Conservation (phyloP, 495 filamentous ascomycete genomes). For the Mytilinidion resinicola region DNA sequence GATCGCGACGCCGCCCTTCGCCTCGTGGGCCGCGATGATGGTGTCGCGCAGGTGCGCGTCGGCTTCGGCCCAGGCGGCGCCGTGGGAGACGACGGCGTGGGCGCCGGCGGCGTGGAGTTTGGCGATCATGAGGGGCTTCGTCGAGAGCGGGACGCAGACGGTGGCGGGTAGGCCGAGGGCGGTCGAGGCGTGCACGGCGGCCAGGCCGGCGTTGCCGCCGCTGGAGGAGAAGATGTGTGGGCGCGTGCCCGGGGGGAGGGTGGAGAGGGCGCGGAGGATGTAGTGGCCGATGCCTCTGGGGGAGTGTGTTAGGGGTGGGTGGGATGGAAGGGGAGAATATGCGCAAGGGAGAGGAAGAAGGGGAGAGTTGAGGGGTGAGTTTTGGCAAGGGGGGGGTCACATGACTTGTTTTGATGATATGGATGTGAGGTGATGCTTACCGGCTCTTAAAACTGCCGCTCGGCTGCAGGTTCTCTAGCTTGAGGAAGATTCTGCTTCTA, state of each 20-base stretch:
- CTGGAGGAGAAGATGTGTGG: constrained; percentile 82
- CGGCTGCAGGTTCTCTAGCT: constrained; percentile 89
- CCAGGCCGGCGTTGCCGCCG: constrained; percentile 87
- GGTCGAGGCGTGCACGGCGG: constrained; percentile 71
- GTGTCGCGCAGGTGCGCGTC: constrained; percentile 62
- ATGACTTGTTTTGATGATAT: not conserved
- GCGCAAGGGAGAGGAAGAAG: not conserved
- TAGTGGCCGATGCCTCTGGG: constrained; percentile 71
- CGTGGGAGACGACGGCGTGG: constrained; percentile 61
- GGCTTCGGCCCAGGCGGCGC: constrained; percentile 69
- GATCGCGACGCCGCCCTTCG: constrained; percentile 47
- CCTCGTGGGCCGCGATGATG: constrained; percentile 40
- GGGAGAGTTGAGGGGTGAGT: too few relatives aligned
- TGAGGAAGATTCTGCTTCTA: constrained; percentile 64
- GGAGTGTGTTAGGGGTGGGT: too few relatives aligned
- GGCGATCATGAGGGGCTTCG: constrained; percentile 61
- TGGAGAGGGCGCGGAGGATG: constrained; percentile 52
- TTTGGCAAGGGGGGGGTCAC: not conserved
- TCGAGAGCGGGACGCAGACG: constrained; percentile 69
- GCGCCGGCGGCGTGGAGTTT: constrained; percentile 68
- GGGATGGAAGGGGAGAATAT: too few relatives aligned
- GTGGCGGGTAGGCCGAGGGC: constrained; percentile 67
- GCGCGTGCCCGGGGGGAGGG: constrained; percentile 36
- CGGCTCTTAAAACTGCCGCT: constrained; percentile 94
- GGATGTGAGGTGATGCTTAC: constrained; percentile 27